These are phyloP conservation scores for Polyporus tsugae DNA, from an alignment of 1,284 basidiomycete genomes.

Conservation along the genomic window DNA sequence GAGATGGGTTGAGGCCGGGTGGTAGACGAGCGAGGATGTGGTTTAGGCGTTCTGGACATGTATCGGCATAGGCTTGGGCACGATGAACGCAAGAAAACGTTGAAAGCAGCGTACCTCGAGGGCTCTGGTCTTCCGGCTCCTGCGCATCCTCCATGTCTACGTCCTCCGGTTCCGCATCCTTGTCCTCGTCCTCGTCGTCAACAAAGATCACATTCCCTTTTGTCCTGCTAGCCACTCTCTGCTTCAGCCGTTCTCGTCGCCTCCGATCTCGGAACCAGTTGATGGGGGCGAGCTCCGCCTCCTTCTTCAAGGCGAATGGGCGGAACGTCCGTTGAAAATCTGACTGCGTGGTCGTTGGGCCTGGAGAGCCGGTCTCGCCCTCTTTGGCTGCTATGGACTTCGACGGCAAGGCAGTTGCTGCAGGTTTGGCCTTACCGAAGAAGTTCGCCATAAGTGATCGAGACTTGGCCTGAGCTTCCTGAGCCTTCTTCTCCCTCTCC, in stretches of 20 bases:
- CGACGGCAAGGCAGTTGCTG: slow-evolving; percentile 34
- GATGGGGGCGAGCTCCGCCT: slow-evolving; percentile 69
- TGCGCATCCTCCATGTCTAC: slow-evolving; percentile 21
- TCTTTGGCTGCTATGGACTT: slow-evolving; percentile 44
- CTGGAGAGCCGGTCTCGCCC: slow-evolving; percentile 42
- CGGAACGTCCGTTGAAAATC: slow-evolving; percentile 82
- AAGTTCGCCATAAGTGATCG: slow-evolving; percentile 80
- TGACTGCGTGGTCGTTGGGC: slow-evolving; percentile 52
- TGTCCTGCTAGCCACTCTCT: slow-evolving; percentile 33
- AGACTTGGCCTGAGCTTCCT: slow-evolving; percentile 73
- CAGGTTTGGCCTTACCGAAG: slow-evolving; percentile 67
- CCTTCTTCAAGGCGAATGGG: slow-evolving; percentile 80
- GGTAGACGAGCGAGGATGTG: slow-evolving; percentile 50
- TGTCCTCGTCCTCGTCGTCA: slow-evolving; percentile 48
- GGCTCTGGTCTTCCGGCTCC: slow-evolving; percentile 41
- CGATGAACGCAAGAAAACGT: no score
- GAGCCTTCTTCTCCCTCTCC: slow-evolving; percentile 74
- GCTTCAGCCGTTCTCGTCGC: slow-evolving; percentile 34
- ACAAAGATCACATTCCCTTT: slow-evolving; percentile 61
- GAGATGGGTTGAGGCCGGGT: slow-evolving; percentile 42
- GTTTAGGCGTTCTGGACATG: slow-evolving; percentile 50
- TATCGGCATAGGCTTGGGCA: not conserved
- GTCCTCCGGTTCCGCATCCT: slow-evolving; percentile 28
- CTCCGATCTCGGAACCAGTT: slow-evolving; percentile 66
- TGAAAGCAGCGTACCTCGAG: slow-evolving; percentile 45